A percentile compares a stretch with the other conserved stretches of the same genome.
phyloP scores from a whole-genome alignment of 768 basidiomycete species.

The Lanmaoa rubissima region DNA sequence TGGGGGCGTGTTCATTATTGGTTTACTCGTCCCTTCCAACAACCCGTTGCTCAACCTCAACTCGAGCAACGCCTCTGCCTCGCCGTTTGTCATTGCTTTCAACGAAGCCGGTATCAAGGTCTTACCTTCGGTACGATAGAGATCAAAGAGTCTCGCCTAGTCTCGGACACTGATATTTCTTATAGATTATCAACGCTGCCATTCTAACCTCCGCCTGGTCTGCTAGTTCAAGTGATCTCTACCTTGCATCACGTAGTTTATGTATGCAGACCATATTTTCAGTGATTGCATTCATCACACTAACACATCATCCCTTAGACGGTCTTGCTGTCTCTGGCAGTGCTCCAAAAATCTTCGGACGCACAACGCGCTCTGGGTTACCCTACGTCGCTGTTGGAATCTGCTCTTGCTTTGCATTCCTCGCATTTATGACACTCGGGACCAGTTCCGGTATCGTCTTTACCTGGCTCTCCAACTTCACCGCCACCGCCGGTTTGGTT shows the following conservation, averaged over 20 bases:
- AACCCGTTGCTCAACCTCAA: slow-evolving; percentile 39
- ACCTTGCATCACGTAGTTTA: slow-evolving; percentile 38
- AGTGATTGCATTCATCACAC: not conserved
- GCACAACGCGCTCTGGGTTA: slow-evolving; percentile 39
- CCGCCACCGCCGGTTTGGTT: slow-evolving; percentile 40
- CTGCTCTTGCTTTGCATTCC: slow-evolving; percentile 33
- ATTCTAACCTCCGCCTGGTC: slow-evolving; percentile 47
- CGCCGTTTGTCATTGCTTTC: slow-evolving; percentile 60
- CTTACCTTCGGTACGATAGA: slow-evolving; percentile 43
- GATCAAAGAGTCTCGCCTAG: not conserved
- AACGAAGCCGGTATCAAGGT: slow-evolving; percentile 55
- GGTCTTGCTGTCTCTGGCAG: slow-evolving; percentile 52
- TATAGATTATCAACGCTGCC: slow-evolving; percentile 36
- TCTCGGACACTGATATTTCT: not conserved
- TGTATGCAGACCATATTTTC: slow-evolving; percentile 22
- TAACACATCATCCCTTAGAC: slow-evolving; percentile 38
- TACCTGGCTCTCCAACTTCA: slow-evolving; percentile 38
- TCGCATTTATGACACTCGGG: slow-evolving; percentile 41
- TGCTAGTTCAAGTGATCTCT: slow-evolving; percentile 40
- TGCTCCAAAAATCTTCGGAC: slow-evolving; percentile 51
- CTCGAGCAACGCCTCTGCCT: slow-evolving; percentile 40
- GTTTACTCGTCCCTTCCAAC: slow-evolving; percentile 49
- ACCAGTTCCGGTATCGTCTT: slow-evolving; percentile 39
- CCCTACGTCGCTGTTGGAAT: slow-evolving; percentile 41
- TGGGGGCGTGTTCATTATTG: slow-evolving; percentile 45